A percentile compares a stretch with the other conserved stretches of the same genome.
Conservation (phyloP, 768 basidiomycete genomes). For the Cubamyces sp. region DNA sequence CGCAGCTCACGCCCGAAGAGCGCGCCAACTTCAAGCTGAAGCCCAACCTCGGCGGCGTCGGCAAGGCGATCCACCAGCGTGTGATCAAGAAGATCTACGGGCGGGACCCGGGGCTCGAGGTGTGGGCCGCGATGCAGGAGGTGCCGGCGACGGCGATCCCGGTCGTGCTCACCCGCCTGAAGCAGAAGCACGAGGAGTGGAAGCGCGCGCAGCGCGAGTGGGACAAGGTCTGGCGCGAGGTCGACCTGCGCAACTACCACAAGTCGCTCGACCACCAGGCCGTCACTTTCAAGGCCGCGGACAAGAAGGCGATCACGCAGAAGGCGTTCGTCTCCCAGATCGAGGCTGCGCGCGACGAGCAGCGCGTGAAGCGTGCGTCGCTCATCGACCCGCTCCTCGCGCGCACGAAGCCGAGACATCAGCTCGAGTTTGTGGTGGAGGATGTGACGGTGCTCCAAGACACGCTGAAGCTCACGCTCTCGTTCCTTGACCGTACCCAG, state of each 20-base stretch:
- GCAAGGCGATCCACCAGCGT: conserved; percentile 88
- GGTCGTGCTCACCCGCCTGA: conserved; percentile 84
- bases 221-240: conserved; percentile 99
- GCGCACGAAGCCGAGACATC: conserved; percentile 70
- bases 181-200: conserved; percentile 99
- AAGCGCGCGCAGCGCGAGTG: conserved; percentile 96
- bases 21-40: conserved; percentile 82
- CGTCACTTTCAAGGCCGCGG: conserved; percentile 84
- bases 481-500: conserved; percentile 88
- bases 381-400: conserved; percentile 55
- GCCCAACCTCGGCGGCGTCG: conserved; percentile 81
- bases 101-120: conserved; percentile 78
- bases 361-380: conserved; percentile 70
- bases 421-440: conserved; percentile 77
- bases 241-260: conserved; percentile 91
- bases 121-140: conserved; percentile 91
- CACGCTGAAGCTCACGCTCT: conserved; percentile 83
- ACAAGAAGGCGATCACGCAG: conserved; percentile 81
- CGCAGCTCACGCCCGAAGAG: conserved; percentile 78
- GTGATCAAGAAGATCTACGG: conserved; percentile 98
- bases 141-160: conserved; percentile 87
- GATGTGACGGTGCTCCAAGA: conserved; percentile 85
- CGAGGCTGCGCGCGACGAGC: conserved; percentile 82
- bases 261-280: conserved; percentile 94
- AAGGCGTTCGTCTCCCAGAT: conserved; percentile 84